These are phyloP conservation scores for Aureobasidium melanogenum DNA, from an alignment of 2,329 filamentous ascomycete genomes.

Conservation along the genomic window DNA sequence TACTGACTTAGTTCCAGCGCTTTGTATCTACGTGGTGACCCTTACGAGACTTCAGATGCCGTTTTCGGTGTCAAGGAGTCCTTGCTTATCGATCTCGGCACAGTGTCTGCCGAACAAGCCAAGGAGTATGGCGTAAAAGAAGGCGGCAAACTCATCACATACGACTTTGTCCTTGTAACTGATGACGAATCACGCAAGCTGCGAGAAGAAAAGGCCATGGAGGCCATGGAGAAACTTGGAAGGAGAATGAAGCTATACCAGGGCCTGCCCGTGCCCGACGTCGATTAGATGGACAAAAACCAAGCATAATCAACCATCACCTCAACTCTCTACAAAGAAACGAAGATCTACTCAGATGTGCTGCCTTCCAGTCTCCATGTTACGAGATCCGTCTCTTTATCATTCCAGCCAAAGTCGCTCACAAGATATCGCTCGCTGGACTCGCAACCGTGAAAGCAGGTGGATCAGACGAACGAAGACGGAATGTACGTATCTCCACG, in stretches of 20 bases:
- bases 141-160: constrained; percentile 45
- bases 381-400: background rate
- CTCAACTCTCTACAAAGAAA: too few relatives aligned
- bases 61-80: constrained; percentile 83
- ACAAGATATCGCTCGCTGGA: too few relatives aligned
- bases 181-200: constrained; percentile 59
- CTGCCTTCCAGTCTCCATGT: background rate
- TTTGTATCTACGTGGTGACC: constrained; percentile 67
- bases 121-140: constrained; percentile 52
- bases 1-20: constrained; percentile 43
- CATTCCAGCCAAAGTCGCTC: too few relatives aligned
- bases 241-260: constrained; percentile 64
- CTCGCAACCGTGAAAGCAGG: rapidly evolving
- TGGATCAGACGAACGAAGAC: too few relatives aligned
- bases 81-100: constrained; percentile 57
- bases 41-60: constrained; percentile 74
- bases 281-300: constrained; percentile 34
- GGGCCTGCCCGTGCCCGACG: constrained; percentile 66
- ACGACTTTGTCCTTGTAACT: constrained; percentile 71
- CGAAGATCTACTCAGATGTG: too few relatives aligned
- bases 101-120: constrained; percentile 46
- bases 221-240: constrained; percentile 59
- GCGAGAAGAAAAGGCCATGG: constrained; percentile 56
- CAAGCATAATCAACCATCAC: background rate
- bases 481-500: too few relatives aligned